Conservation (phyloP, 225 moss, liverwort and hornwort genomes). For the Lunularia cruciata region DNA sequence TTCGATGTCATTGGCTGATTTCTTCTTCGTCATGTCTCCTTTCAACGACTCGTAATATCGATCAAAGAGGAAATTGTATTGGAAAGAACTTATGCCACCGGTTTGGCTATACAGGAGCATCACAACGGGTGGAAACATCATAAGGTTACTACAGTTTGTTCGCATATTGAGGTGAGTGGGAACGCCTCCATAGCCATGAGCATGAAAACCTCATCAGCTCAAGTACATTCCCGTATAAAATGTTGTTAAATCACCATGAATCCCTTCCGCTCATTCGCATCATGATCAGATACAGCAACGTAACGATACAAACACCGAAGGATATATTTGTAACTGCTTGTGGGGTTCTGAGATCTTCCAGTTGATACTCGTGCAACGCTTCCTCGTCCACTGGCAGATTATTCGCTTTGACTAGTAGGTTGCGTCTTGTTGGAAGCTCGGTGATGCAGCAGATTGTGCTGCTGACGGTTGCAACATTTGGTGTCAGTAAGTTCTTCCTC, state of each 20-base stretch:
- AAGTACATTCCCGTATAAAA: not conserved
- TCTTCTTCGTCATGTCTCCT: too few species aligned
- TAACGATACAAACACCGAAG: not conserved
- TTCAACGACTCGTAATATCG: too few species aligned
- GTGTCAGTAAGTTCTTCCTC: constrained; percentile 54
- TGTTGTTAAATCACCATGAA: too few species aligned
- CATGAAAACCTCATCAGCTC: too few species aligned
- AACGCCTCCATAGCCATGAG: too few species aligned
- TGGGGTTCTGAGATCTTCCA: not conserved
- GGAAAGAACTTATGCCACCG: too few species aligned
- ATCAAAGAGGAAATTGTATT: too few species aligned
- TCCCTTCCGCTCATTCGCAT: not conserved
- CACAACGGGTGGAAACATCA: constrained; percentile 36
- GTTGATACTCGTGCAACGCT: not conserved
- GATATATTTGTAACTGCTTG: not conserved
- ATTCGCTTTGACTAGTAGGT: constrained; percentile 48
- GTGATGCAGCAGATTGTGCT: constrained; percentile 66
- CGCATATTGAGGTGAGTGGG: constrained; percentile 56
- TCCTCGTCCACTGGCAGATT: constrained; percentile 37
- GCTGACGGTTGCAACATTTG: constrained; percentile 51
- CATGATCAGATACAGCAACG: not conserved
- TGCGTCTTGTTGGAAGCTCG: constrained; percentile 67
- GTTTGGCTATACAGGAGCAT: constrained; percentile 34
- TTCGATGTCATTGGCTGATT: too few species aligned
- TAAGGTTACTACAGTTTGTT: constrained; percentile 67